Percentiles rank a stretch among this genome's conserved stretches.
Evolutionary conservation across 75 land plant genomes (phyloP).

Genomic region (Picea glauca): DNA sequence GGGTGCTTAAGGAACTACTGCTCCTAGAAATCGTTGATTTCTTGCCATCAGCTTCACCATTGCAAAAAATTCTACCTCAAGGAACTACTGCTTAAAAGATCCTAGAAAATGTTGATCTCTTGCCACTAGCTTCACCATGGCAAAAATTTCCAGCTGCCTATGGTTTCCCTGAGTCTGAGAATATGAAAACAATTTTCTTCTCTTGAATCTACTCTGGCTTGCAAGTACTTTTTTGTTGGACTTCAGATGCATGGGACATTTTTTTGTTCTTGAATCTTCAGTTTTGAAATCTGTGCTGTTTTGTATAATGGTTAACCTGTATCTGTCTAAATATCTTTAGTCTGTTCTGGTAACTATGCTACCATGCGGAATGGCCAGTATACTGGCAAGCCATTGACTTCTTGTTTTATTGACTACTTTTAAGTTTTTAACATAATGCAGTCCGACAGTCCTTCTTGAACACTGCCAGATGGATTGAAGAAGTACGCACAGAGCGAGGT

Average conservation of each 20-base stretch:
- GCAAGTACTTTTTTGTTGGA: not conserved
- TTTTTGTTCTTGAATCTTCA: not conserved
- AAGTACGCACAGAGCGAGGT: conserved; percentile 74
- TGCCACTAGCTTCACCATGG: not conserved
- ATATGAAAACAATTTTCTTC: not conserved
- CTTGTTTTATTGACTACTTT: not conserved
- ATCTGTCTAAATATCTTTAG: not conserved
- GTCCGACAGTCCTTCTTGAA: conserved; percentile 64
- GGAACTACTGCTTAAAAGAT: not conserved
- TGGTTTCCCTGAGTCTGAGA: not conserved
- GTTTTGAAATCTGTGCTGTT: not conserved
- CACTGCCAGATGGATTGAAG: conserved; percentile 58
- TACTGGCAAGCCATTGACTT: not conserved
- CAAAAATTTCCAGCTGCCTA: not conserved
- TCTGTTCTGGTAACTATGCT: not conserved
- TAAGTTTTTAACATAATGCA: conserved; percentile 13
- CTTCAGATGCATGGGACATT: no score
- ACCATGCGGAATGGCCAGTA: not conserved
- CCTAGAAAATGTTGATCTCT: not conserved
- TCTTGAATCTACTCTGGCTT: not conserved
- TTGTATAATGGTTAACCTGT: not conserved
- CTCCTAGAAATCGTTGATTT: not conserved
- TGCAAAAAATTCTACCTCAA: not conserved
- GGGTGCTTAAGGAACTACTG: not conserved
- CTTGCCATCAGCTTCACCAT: not conserved